Base-by-base conservation (phyloP, 345 rosid species). In the Pelargonium nanum region DNA sequence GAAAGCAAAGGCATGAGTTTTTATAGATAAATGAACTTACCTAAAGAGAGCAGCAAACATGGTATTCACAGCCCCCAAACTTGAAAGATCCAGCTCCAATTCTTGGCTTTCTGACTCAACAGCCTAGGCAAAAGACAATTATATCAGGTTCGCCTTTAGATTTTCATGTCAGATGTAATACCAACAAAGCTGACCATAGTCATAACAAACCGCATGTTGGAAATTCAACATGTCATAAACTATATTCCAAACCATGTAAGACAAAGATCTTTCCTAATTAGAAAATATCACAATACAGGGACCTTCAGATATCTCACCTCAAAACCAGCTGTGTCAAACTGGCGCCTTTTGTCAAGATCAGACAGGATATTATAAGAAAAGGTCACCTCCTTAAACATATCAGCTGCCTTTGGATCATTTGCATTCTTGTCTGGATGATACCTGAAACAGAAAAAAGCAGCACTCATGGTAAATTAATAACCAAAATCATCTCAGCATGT, bases 341-440 rank as follows among this genome's bases (percentile, higher is more conserved):
- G 96, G 59, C 82, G 85, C 6, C 97, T 73, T 70, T 85, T 94
- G 65, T 87, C 95, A 5, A 96, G 81, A 76, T 94, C 92, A 74
- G 97, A 88, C 74, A 94, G 80, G 55, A 94, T 86, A 70, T 82
- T 90, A 66, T 90, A 86, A 0, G 99, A 84, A 77, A 90, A 94
- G 1, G 97, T 94, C 64, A 78, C 97, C 78, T 94, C 99, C 66
- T 90, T 86, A 72, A 90, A 94, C 84, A 84, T 80, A 69, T 94
- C 93, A 20, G 97, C 86, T 59, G 97, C 96, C 70, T 84, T 60
- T 30, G 97, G 89, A 66, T 94, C 95, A 78, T 94, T 90, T 32
- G 85, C 86, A 72, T 87, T 94, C 78, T 94, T 90, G 85, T 90
- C 99, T 68, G 97, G 99, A 82, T 90, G 97, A 63, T 94, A 94